Conservation (phyloP, 2,329 filamentous ascomycete species). For the Verticillium nubilum region DNA sequence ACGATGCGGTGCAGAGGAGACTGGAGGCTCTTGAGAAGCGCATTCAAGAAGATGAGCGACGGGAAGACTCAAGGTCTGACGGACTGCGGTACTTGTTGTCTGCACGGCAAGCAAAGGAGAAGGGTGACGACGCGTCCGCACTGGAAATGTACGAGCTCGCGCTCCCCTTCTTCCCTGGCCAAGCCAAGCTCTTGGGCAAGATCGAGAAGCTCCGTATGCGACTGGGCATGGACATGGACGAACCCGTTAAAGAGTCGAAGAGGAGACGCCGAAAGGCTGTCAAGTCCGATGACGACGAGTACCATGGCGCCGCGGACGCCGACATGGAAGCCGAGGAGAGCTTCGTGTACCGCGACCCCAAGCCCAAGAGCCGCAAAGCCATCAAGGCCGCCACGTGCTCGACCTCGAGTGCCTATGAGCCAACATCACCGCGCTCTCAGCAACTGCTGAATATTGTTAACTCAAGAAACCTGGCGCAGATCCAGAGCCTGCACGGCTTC, state of each 20-base stretch:
- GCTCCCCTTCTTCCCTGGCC: constrained; percentile 77
- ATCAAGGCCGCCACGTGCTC: not conserved
- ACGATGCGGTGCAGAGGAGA: constrained; percentile 72
- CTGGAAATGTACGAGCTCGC: constrained; percentile 84
- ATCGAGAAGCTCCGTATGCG: constrained; percentile 57
- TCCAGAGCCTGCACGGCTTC: constrained; percentile 63
- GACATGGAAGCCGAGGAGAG: constrained; percentile 36
- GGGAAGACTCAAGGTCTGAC: constrained; percentile 70
- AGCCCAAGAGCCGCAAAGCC: constrained; percentile 6
- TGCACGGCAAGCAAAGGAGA: constrained; percentile 83
- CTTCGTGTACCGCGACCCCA: constrained; percentile 16
- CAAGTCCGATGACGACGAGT: constrained; percentile 33
- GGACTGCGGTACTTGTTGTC: constrained; percentile 83
- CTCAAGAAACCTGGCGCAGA: constrained; percentile 60
- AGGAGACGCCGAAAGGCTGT: constrained; percentile 13
- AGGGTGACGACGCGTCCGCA: constrained; percentile 71
- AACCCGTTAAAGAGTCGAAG: constrained; percentile 13
- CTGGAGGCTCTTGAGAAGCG: constrained; percentile 80
- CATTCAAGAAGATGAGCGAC: constrained; percentile 59
- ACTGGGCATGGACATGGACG: constrained; percentile 26
- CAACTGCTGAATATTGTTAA: constrained; percentile 67
- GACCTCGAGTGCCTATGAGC: constrained; percentile 35
- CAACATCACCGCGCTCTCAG: constrained; percentile 49
- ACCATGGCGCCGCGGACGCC: constrained; percentile 30
- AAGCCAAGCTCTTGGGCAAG: constrained; percentile 69